Percentiles rank a stretch among this genome's conserved stretches.
These are phyloP conservation scores for Picea abies DNA, from an alignment of 83 land plant species.

Conservation along the genomic window DNA sequence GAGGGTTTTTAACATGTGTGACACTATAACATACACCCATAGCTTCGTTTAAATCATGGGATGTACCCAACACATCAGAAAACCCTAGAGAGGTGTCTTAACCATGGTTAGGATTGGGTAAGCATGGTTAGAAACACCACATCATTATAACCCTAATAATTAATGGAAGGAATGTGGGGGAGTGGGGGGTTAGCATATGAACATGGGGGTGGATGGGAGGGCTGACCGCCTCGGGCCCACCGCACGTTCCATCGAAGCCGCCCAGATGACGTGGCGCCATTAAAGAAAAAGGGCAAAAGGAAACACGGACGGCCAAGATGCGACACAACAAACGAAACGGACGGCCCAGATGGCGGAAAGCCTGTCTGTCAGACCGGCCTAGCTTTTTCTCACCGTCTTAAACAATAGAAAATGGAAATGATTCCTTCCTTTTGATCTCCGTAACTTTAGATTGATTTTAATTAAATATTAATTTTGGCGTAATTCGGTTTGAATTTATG, in stretches of 20 bases:
- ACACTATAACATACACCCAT: too few species aligned
- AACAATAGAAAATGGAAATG: conserved; percentile 1
- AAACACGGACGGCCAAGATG: not conserved
- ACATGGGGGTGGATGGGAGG: too few species aligned
- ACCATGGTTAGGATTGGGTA: too few species aligned
- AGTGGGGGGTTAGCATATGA: too few species aligned
- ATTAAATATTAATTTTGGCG: conserved; percentile 1
- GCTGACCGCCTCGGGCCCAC: not conserved
- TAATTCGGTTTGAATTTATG: conserved; percentile 11
- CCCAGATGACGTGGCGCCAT: conserved; percentile 11
- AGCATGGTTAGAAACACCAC: too few species aligned
- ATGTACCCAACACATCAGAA: too few species aligned
- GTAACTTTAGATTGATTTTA: conserved; percentile 6
- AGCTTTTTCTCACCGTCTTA: not conserved
- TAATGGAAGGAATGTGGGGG: too few species aligned
- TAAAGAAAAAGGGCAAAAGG: not conserved
- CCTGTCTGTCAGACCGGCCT: not conserved
- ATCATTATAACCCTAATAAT: too few species aligned
- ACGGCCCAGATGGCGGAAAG: conserved; percentile 1
- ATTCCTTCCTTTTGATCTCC: conserved; percentile 7
- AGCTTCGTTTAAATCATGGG: too few species aligned
- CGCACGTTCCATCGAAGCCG: conserved; percentile 8
- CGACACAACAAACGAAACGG: not conserved
- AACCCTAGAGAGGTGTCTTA: too few species aligned
- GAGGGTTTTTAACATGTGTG: too few species aligned